phyloP scores from a whole-genome alignment of 306 rosid genomes.

The Quercus ilex region DNA sequence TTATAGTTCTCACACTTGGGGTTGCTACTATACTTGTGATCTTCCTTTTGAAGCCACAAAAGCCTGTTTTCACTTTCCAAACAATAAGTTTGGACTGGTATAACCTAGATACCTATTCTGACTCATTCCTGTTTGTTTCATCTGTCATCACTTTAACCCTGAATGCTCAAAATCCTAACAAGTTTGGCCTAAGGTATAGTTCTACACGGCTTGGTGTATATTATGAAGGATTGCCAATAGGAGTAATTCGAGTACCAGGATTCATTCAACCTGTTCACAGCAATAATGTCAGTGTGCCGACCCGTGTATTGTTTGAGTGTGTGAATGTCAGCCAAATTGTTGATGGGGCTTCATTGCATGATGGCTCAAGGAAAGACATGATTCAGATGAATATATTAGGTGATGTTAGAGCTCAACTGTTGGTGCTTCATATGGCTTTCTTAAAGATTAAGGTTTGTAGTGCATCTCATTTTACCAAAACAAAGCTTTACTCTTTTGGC shows the following conservation, averaged over 20 bases:
- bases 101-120: slow-evolving; percentile 20
- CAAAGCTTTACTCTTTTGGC: too few relatives aligned
- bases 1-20: slow-evolving; percentile 23
- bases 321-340: slow-evolving; percentile 30
- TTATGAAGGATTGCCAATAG: slow-evolving; percentile 29
- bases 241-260: slow-evolving; percentile 39
- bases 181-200: slow-evolving; percentile 40
- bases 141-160: slow-evolving; percentile 38
- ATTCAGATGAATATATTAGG: slow-evolving; percentile 34
- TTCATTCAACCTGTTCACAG: slow-evolving; percentile 53
- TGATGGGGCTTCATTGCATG: slow-evolving; percentile 22
- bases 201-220: slow-evolving; percentile 31
- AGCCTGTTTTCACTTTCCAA: slow-evolving; percentile 30
- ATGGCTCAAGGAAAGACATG: slow-evolving; percentile 11
- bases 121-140: slow-evolving; percentile 29
- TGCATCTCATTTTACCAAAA: too few relatives aligned
- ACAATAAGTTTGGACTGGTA: slow-evolving; percentile 21
- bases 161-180: slow-evolving; percentile 40
- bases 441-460: slow-evolving; percentile 41
- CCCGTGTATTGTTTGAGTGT: slow-evolving; percentile 30
- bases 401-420: slow-evolving; percentile 40
- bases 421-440: slow-evolving; percentile 24
- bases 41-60: slow-evolving; percentile 34
- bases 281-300: slow-evolving; percentile 27
- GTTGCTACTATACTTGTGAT: slow-evolving; percentile 23